Evolutionary conservation across 306 rosid species (phyloP), one percentile per base, ranked within the genome.

Genomic region (Castanopsis chinensis): DNA sequence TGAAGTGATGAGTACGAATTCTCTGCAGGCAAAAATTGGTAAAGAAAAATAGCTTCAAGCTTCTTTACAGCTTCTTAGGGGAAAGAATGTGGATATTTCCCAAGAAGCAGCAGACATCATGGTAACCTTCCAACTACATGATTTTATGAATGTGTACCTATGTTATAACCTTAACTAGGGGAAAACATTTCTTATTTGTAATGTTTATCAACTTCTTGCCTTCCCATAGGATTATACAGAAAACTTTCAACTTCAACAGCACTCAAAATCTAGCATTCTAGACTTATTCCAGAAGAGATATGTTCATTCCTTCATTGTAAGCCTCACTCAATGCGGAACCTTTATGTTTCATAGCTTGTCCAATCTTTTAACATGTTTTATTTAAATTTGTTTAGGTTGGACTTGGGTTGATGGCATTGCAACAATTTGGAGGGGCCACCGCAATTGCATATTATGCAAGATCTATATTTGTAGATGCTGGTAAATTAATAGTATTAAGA

Each of bases 341-440:
- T 18, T 32, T 74, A 20, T 7, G 17, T 33, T 49, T 57, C 71
- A 43, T 45, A 23, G n/a, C 65, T 56, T 69, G 74, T 80, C 51
- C 30, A 69, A 61, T 65, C 53, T 45, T 43, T 81, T 49, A 45
- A 20, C 1, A 51, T 69, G 41, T 37, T 52, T 28, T n/a, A 25
- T 19, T 33, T 67, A 73, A 82, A 68, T 80, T 82, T 32, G 79
- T 63, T 33, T 84, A 95, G 97, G 94, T 90, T 32, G 97, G 94
- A 83, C 86, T 91, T 2, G 98, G 99, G 74, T 80, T 95, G 80
- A 95, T 95, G 96, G 83, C 85, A 56, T 81, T 92, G 30, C 98
- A 92, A 82, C 94, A 95, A 81, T 92, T 92, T 58, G 98, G 97
- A 85, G 99, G 97, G 54, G 81, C 85, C 76, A 91, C 84, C 45